phyloP scores from a whole-genome alignment of 176 grass and related monocot genomes.

The Phragmites australis region DNA sequence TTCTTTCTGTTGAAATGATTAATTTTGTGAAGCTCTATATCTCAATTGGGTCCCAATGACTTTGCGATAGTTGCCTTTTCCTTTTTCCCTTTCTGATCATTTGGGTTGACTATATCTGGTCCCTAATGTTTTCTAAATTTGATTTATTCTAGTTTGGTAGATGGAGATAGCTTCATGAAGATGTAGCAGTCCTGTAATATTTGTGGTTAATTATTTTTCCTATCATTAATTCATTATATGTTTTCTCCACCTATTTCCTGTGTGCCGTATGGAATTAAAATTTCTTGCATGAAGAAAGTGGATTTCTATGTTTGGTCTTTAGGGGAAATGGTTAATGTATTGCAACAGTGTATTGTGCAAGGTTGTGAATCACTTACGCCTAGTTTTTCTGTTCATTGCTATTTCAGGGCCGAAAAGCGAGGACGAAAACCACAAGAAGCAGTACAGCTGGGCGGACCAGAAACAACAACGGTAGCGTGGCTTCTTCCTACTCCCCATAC shows the following conservation, averaged over 20 bases:
- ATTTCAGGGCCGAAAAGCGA: slow-evolving; percentile 82
- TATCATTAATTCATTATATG: neutral
- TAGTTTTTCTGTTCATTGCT: neutral
- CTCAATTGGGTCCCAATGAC: neutral
- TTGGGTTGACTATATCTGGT: neutral
- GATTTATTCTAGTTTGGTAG: slow-evolving; percentile 3
- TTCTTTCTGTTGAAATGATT: neutral
- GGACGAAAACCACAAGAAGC: slow-evolving; percentile 71
- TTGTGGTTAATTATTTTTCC: neutral
- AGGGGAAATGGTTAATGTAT: neutral
- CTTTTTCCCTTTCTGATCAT: neutral
- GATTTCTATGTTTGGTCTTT: neutral
- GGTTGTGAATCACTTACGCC: slow-evolving; percentile 1
- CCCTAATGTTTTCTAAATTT: neutral
- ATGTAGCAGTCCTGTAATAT: neutral
- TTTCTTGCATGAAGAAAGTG: slow-evolving; percentile 3
- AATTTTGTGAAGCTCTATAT: neutral
- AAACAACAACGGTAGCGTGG: slow-evolving; percentile 52
- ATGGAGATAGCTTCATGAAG: slow-evolving; percentile 1
- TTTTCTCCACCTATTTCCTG: neutral
- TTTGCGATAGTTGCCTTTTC: slow-evolving; percentile 1
- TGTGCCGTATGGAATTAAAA: neutral
- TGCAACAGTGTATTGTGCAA: neutral
- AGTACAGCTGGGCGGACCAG: slow-evolving; percentile 64
- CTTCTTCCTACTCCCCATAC: slow-evolving; percentile 60